These are phyloP conservation scores for Penicillium verhagenii DNA, from an alignment of 495 filamentous ascomycete species.

Conservation along the genomic window DNA sequence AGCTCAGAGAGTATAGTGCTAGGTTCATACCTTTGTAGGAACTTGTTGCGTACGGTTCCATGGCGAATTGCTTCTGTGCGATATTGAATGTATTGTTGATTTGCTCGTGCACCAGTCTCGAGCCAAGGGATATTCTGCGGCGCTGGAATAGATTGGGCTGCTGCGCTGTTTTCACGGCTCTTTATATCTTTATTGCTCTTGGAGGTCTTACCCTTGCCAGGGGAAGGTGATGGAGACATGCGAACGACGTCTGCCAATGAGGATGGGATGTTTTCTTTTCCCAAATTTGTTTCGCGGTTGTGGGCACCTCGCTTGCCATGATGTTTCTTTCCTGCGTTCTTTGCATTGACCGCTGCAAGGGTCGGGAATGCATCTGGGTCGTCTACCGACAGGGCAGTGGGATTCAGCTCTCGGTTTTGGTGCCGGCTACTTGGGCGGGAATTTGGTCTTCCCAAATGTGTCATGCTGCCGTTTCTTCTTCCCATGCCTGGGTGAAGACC, in stretches of 20 bases:
- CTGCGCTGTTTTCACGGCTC: conserved; percentile 72
- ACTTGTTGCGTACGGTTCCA: conserved; percentile 93
- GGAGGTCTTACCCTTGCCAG: conserved; percentile 50
- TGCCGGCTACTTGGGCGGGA: conserved; percentile 89
- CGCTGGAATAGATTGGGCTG: conserved; percentile 76
- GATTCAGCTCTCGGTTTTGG: conserved; percentile 64
- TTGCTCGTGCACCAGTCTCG: conserved; percentile 86
- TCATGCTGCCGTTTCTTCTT: conserved; percentile 51
- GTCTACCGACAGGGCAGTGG: conserved; percentile 75
- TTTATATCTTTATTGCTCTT: conserved; percentile 47
- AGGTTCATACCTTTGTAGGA: conserved; percentile 76
- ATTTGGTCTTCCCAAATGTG: conserved; percentile 54
- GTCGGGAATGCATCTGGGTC: conserved; percentile 96
- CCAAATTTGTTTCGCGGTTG: conserved; percentile 44
- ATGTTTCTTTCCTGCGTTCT: conserved; percentile 75
- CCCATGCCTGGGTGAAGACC: conserved; percentile 38
- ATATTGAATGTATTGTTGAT: conserved; percentile 91
- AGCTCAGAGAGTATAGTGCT: not conserved
- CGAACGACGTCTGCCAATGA: conserved; percentile 95
- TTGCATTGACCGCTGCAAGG: conserved; percentile 76
- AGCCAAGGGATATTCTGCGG: conserved; percentile 97
- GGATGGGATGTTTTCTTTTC: conserved; percentile 67
- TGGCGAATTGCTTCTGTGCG: conserved; percentile 95
- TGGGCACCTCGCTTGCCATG: conserved; percentile 86
- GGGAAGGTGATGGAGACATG: conserved; percentile 78